Percentiles rank a stretch among this genome's conserved stretches.
Evolutionary conservation across 495 filamentous ascomycete species (phyloP).

Genomic region (Umbilicaria muhlenbergii): DNA sequence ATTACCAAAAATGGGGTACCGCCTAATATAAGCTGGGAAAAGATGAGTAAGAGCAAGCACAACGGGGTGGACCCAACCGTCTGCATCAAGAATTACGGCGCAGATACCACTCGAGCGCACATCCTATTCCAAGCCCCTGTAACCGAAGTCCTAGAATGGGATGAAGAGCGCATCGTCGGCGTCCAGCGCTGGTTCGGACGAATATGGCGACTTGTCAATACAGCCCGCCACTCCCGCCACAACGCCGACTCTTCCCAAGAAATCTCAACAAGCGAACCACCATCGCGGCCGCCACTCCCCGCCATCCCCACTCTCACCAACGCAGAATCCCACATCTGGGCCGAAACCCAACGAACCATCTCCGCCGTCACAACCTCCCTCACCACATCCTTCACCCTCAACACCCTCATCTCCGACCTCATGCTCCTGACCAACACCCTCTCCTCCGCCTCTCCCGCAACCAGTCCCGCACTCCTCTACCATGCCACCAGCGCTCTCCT

Average conservation of each 20-base stretch:
- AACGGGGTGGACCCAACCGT: slow-evolving; percentile 74
- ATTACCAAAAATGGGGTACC: slow-evolving; percentile 40
- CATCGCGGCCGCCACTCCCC: slow-evolving; percentile 16
- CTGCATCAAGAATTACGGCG: slow-evolving; percentile 58
- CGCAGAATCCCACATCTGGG: neutral
- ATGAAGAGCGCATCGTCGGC: slow-evolving; percentile 66
- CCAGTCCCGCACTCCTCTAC: slow-evolving; percentile 22
- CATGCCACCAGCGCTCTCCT: slow-evolving; percentile 32
- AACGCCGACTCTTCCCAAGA: neutral
- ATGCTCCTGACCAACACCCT: slow-evolving; percentile 64
- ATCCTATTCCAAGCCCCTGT: slow-evolving; percentile 79
- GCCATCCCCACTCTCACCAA: slow-evolving; percentile 9
- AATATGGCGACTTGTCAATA: slow-evolving; percentile 40
- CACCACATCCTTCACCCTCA: slow-evolving; percentile 53
- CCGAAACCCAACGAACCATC: slow-evolving; percentile 42
- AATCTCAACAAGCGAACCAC: slow-evolving; percentile 6
- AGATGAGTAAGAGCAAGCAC: slow-evolving; percentile 94
- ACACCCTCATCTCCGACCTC: slow-evolving; percentile 68
- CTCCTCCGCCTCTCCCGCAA: slow-evolving; percentile 19
- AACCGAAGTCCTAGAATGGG: slow-evolving; percentile 73
- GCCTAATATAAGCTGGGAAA: slow-evolving; percentile 57
- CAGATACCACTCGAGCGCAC: slow-evolving; percentile 73
- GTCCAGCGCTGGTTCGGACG: slow-evolving; percentile 64
- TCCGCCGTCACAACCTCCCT: slow-evolving; percentile 52
- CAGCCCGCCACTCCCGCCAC: slow-evolving; percentile 3